These are phyloP conservation scores for Dianthus caryophyllus DNA, from an alignment of 148 eudicot species.

Conservation along the genomic window DNA sequence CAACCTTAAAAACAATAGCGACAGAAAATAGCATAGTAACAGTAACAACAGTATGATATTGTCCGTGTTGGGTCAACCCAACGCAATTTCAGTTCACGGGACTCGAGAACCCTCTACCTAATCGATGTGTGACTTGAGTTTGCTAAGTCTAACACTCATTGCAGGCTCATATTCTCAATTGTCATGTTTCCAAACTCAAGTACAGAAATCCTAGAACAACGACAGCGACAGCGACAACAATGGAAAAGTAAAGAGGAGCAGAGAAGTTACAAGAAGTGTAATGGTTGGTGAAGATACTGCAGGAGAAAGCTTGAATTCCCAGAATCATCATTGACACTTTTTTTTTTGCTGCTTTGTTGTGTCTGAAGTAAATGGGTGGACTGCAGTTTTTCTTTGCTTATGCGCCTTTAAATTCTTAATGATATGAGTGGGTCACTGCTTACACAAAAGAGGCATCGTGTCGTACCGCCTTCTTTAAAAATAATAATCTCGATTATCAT, in stretches of 20 bases:
- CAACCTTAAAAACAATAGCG: not conserved
- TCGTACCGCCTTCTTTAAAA: no score
- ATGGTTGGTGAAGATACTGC: not conserved
- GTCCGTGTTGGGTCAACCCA: no score
- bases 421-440: not conserved
- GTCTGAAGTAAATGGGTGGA: not conserved
- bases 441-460: not conserved
- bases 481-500: no score
- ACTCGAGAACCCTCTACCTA: no score
- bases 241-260: not conserved
- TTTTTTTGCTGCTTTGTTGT: not conserved
- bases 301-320: constrained; percentile 12
- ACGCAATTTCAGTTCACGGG: no score
- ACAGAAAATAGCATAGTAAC: not conserved
- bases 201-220: not conserved
- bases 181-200: not conserved
- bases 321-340: not conserved
- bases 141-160: no score
- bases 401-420: constrained; percentile 17
- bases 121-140: no score
- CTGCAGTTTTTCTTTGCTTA: constrained; percentile 11
- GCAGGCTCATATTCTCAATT: not conserved
- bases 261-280: not conserved
- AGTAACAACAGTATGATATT: not conserved
- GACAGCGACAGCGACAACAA: no score